phyloP scores from a whole-genome alignment of 2,329 filamentous ascomycete species.

The Apiospora kogelbergensis region DNA sequence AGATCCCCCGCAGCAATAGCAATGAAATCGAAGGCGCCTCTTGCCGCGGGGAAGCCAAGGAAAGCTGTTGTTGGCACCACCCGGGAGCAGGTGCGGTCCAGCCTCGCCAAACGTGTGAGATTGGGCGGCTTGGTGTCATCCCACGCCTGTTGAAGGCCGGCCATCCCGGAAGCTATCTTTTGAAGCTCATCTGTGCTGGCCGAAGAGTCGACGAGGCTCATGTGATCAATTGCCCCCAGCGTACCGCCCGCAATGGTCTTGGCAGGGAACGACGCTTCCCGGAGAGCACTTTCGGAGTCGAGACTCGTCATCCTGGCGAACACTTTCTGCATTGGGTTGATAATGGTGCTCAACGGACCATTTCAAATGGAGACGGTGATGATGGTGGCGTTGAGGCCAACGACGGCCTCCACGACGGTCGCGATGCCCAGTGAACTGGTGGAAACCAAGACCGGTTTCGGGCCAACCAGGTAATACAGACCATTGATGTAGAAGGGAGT shows the following conservation, averaged over 20 bases:
- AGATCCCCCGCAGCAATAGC: not conserved
- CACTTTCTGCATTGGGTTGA: not conserved
- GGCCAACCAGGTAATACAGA: no score
- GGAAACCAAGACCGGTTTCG: no score
- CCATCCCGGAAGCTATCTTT: not conserved
- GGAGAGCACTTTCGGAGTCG: not conserved
- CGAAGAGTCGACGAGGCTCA: not conserved
- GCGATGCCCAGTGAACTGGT: no score
- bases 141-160: not conserved
- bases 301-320: not conserved
- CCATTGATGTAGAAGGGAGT: no score
- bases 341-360: not conserved
- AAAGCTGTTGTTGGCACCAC: not conserved
- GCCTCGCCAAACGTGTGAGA: not conserved
- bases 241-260: not conserved
- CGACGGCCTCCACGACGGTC: no score
- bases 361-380: not conserved
- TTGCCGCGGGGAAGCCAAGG: not conserved
- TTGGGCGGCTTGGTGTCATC: not conserved
- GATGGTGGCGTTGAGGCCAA: not conserved
- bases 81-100: not conserved
- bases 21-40: not conserved
- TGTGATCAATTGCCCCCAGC: not conserved
- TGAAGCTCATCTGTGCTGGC: not conserved
- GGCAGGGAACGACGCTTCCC: not conserved